Conservation (phyloP, 345 rosid genomes). For the Corchorus olitorius region DNA sequence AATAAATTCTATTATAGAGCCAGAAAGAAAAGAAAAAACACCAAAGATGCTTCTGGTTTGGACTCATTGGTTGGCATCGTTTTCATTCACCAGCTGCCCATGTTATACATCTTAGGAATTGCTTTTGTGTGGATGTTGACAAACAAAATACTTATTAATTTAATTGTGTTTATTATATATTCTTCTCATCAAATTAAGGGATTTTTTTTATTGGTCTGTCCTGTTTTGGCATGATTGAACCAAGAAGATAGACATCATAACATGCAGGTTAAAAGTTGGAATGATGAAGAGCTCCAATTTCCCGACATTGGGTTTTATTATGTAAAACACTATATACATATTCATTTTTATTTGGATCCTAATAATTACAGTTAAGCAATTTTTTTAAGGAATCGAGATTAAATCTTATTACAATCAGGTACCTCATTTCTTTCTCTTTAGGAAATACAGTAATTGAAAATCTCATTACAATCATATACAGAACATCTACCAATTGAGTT, state of each 20-base stretch:
- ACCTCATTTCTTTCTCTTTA: no score
- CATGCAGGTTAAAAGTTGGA: not conserved
- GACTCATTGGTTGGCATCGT: slow-evolving; percentile 12
- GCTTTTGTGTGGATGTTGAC: slow-evolving; percentile 16
- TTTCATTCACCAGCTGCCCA: slow-evolving; percentile 23
- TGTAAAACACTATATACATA: not conserved
- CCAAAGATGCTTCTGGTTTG: slow-evolving; percentile 23
- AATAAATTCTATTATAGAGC: slow-evolving; percentile 6
- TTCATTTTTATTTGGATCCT: no score
- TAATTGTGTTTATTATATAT: not conserved
- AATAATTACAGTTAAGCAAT: no score
- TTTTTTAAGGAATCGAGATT: no score
- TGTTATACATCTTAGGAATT: slow-evolving; percentile 14
- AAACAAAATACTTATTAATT: not conserved
- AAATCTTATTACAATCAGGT: no score
- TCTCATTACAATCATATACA: no score
- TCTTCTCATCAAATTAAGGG: not conserved
- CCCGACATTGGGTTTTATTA: not conserved
- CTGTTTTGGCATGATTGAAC: not conserved
- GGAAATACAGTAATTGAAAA: no score
- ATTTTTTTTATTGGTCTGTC: not conserved
- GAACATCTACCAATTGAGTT: no score
- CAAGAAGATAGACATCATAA: not conserved
- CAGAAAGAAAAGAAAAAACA: not conserved
- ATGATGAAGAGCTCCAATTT: not conserved